A percentile compares a stretch with the other conserved stretches of the same genome.
Evolutionary conservation across 2,329 filamentous ascomycete species (phyloP).

Genomic region (Microdochium bolleyi): DNA sequence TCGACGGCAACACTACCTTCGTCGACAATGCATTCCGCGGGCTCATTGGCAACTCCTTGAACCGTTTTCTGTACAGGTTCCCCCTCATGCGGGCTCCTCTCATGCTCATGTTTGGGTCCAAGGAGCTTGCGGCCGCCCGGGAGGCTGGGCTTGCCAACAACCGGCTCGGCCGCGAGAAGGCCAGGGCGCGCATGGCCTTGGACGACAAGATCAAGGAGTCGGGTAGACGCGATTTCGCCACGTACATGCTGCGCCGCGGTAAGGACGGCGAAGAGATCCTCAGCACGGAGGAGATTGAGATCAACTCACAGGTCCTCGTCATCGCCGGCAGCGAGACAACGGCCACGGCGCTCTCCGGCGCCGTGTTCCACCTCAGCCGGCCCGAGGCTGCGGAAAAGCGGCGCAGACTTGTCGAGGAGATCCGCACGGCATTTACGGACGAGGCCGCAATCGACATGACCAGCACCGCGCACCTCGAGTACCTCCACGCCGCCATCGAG

Average conservation of each 20-base stretch:
- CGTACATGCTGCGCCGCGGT: slow-evolving; percentile 61
- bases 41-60: neutral
- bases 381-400: slow-evolving; percentile 28
- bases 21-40: slow-evolving; percentile 57
- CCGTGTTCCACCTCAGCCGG: slow-evolving; percentile 36
- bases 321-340: slow-evolving; percentile 40
- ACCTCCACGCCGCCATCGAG: slow-evolving; percentile 25
- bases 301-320: slow-evolving; percentile 18
- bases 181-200: slow-evolving; percentile 63
- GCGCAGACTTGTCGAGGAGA: slow-evolving; percentile 28
- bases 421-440: slow-evolving; percentile 36
- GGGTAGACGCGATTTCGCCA: slow-evolving; percentile 34
- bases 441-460: slow-evolving; percentile 22
- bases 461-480: slow-evolving; percentile 16
- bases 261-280: neutral
- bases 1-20: slow-evolving; percentile 40
- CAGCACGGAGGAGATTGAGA: neutral
- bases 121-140: neutral
- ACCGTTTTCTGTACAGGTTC: neutral
- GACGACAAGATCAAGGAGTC: slow-evolving; percentile 45
- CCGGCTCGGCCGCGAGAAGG: slow-evolving; percentile 46
- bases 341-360: slow-evolving; percentile 29
- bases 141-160: too few relatives aligned
- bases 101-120: neutral
- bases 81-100: neutral